These are phyloP conservation scores for Malassezia arunalokei DNA, from an alignment of 1,284 basidiomycete species.

Conservation along the genomic window DNA sequence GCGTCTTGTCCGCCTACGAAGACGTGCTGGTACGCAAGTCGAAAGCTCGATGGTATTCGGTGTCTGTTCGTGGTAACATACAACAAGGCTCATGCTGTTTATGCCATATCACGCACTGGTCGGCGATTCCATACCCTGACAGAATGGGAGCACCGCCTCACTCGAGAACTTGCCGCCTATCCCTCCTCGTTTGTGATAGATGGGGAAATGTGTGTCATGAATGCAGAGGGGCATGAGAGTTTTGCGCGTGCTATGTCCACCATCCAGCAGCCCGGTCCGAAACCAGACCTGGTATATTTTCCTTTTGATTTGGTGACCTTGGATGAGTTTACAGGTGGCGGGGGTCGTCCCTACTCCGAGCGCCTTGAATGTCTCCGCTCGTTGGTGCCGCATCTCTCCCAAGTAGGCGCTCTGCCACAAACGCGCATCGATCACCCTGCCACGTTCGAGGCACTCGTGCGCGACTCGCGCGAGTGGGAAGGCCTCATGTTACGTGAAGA, in stretches of 20 bases:
- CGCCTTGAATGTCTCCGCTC: background rate
- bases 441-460: conserved; percentile 13
- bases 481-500: conserved; percentile 26
- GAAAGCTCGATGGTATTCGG: conserved; percentile 31
- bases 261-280: conserved; percentile 16
- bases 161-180: no score
- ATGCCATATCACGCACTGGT: no score
- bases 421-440: conserved; percentile 1
- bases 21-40: conserved; percentile 22
- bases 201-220: conserved; percentile 27
- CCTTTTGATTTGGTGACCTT: conserved; percentile 28
- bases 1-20: conserved; percentile 11
- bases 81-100: no score
- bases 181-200: conserved; percentile 20
- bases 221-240: conserved; percentile 14
- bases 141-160: no score
- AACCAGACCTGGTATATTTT: conserved; percentile 19
- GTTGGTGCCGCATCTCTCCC: background rate
- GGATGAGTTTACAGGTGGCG: conserved; percentile 25
- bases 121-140: no score
- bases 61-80: conserved; percentile 19
- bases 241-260: conserved; percentile 19
- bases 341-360: background rate
- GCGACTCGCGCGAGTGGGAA: conserved; percentile 24
- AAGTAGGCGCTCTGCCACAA: conserved; percentile 21